Conservation (phyloP, 1,284 basidiomycete species). For the Ganoderma sinense region DNA sequence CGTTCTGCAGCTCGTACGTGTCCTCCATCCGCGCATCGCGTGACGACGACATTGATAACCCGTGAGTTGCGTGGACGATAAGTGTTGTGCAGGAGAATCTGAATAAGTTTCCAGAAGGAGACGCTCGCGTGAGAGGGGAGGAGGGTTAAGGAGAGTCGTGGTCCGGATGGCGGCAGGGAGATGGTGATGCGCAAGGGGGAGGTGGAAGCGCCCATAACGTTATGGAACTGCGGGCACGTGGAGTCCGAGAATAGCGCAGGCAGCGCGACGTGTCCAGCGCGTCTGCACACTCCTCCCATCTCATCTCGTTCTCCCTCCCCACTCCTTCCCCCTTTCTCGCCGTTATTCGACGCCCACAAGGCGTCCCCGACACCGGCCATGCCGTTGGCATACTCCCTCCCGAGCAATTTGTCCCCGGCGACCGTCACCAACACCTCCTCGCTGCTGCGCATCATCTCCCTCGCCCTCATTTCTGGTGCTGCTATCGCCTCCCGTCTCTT, state of each 20-base stretch:
- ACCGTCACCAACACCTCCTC: slow-evolving; percentile 86
- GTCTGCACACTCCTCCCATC: slow-evolving; percentile 12
- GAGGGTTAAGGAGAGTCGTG: background rate
- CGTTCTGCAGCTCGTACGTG: slow-evolving; percentile 83
- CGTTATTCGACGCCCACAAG: slow-evolving; percentile 24
- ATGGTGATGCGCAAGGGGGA: background rate
- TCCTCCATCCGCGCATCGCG: slow-evolving; percentile 53
- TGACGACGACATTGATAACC: slow-evolving; percentile 31
- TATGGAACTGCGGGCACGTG: slow-evolving; percentile 25
- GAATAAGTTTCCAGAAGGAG: background rate
- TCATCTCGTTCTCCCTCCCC: slow-evolving; percentile 5
- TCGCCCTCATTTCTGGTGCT: slow-evolving; percentile 89
- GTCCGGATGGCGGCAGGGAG: background rate
- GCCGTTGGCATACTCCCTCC: slow-evolving; percentile 73
- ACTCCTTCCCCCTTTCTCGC: slow-evolving; percentile 16
- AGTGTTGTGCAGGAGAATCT: background rate
- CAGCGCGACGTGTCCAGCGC: slow-evolving; percentile 37
- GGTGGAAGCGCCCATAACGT: slow-evolving; percentile 14
- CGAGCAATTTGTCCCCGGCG: slow-evolving; percentile 69
- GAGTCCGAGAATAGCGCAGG: slow-evolving; percentile 28
- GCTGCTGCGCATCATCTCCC: slow-evolving; percentile 86
- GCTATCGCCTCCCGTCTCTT: slow-evolving; percentile 97
- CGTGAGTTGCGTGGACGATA: background rate
- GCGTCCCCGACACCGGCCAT: slow-evolving; percentile 49
- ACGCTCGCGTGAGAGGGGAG: background rate